Percentiles rank a stretch among this genome's conserved stretches.
Conservation (phyloP, 805 yeast species). For the Yamadazyma olivae region DNA sequence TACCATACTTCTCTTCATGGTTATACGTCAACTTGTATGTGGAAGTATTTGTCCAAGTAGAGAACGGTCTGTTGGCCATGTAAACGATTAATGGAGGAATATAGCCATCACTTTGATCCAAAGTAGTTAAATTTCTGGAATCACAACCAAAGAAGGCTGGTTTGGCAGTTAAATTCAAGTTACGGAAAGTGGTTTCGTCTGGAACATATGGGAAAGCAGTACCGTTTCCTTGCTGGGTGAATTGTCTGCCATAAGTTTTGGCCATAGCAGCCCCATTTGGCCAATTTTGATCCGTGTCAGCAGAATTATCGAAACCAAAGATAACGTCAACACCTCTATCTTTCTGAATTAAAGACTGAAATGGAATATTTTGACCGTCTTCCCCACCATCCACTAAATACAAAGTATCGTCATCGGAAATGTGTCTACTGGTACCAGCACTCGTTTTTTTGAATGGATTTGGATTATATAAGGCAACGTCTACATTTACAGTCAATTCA, state of each 20-base stretch:
- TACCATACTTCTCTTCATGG: slow-evolving; percentile 50
- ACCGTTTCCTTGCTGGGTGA: slow-evolving; percentile 45
- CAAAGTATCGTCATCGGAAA: slow-evolving; percentile 21
- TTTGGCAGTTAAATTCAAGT: slow-evolving; percentile 57
- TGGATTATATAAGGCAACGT: slow-evolving; percentile 67
- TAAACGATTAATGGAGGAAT: slow-evolving; percentile 74
- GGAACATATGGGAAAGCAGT: slow-evolving; percentile 81
- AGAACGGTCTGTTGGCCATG: slow-evolving; percentile 67
- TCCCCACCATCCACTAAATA: slow-evolving; percentile 39
- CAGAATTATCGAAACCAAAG: slow-evolving; percentile 36
- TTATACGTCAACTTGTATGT: slow-evolving; percentile 65
- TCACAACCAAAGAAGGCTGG: slow-evolving; percentile 88
- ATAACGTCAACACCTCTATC: slow-evolving; percentile 31
- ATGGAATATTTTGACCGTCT: slow-evolving; percentile 35
- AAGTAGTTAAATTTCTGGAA: too few species aligned
- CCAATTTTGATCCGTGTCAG: slow-evolving; percentile 29
- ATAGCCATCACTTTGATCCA: slow-evolving; percentile 48
- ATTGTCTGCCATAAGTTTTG: slow-evolving; percentile 34
- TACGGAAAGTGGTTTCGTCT: slow-evolving; percentile 56
- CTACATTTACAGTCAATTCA: slow-evolving; percentile 36
- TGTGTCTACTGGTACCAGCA: slow-evolving; percentile 21
- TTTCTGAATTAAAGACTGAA: slow-evolving; percentile 32
- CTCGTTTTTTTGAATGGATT: slow-evolving; percentile 54
- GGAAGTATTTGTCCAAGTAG: slow-evolving; percentile 64
- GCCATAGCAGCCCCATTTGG: slow-evolving; percentile 36